Percentiles rank a stretch among this genome's conserved stretches.
Conservation (phyloP, 2,329 filamentous ascomycete genomes). For the Lecanicillium sp. region DNA sequence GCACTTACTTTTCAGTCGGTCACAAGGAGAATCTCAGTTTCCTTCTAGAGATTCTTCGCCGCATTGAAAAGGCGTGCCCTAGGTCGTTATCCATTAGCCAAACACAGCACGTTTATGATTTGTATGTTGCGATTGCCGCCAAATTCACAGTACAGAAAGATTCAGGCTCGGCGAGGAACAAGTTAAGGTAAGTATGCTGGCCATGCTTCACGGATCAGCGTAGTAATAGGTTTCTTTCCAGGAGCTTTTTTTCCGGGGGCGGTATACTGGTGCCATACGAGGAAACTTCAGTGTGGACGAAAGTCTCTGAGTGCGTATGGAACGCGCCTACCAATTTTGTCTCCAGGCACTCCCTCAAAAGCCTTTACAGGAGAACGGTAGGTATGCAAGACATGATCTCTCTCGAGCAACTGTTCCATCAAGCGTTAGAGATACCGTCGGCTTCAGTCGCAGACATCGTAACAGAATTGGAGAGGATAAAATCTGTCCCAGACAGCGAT, state of each 20-base stretch:
- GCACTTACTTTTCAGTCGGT: conserved; percentile 3
- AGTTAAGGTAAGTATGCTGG: background rate
- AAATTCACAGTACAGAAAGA: background rate
- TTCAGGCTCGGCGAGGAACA: background rate
- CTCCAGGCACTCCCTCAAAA: background rate
- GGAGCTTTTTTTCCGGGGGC: background rate
- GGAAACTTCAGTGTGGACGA: background rate
- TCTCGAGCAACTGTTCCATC: background rate
- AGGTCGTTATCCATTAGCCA: background rate
- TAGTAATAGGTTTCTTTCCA: background rate
- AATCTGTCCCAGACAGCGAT: background rate
- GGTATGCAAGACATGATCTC: background rate
- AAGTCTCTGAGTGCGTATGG: conserved; percentile 1
- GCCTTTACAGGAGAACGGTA: background rate
- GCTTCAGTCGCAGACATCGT: background rate
- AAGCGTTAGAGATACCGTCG: background rate
- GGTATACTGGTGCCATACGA: background rate
- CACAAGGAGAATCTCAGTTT: conserved; percentile 3
- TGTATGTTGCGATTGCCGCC: background rate
- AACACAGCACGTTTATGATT: background rate
- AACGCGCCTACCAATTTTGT: background rate
- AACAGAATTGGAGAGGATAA: background rate
- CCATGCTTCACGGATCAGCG: background rate
- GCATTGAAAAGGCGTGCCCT: background rate
- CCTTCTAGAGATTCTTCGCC: background rate